Base-by-base conservation (phyloP, 2,329 filamentous ascomycete genomes). In the Botrytis fragariae region DNA sequence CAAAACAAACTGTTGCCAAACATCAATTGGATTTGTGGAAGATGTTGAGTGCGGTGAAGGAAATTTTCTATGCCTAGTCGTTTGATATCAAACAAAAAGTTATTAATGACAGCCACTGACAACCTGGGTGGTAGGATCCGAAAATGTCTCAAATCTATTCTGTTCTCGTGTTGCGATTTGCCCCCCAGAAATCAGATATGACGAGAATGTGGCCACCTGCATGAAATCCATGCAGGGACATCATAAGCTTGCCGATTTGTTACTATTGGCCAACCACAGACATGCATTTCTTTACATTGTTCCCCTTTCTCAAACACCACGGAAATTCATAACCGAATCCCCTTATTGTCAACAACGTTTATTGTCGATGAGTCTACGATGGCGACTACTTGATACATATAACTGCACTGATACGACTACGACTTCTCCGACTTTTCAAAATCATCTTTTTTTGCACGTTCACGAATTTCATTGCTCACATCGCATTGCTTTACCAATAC, bases 81-180 rank as follows among this genome's bases (percentile, higher is more conserved):
- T 68, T 68, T 29, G 45, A 54, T 68, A 57, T 68, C 48, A 68
- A 42, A 57, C n/a, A 54, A 54, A 54, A 68, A 37, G 51, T 35
- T 60, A 44, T 72, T 5, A 67, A 68, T 68, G 62, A 68, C 51
- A 67, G 70, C 70, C 70, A 72, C 70, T 72, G 51, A 72, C 62
- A 68, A 59, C 5, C 45, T 72, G 70, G 48, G 35, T 68, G 20
- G 35, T 72, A 67, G 48, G 14, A 60, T 54, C 70, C 70, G 70
- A 72, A 60, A 68, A 68, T 68, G 48, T 68, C 51, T 68, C 61
- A 68, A 65, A 48, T 45, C 25, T 48, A 12, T 60, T 37, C 37
- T n/a, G 45, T 32, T 59, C 51, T 37, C 9, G 37, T 32, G 51
- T 68, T 54, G 10, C 25, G 14, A 68, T 68, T 68, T 54, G 35